Conservation (phyloP, 1,284 basidiomycete genomes). For the Rhodotorula sp. region DNA sequence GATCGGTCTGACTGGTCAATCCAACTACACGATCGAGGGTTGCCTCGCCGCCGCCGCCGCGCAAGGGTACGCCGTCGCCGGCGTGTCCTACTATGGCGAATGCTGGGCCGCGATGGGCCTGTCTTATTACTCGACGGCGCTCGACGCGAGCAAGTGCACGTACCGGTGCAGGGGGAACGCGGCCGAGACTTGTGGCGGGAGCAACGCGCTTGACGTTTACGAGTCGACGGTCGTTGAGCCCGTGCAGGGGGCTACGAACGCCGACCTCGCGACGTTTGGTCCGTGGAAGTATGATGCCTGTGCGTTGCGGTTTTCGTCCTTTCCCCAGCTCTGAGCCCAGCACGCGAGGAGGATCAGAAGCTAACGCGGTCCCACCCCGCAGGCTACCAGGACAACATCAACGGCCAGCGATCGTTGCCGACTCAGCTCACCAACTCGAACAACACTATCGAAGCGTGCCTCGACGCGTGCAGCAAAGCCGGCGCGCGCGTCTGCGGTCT, state of each 20-base stretch:
- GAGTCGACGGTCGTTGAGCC: background rate
- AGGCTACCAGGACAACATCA: slow-evolving; percentile 29
- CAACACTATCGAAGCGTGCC: slow-evolving; percentile 30
- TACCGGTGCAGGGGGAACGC: slow-evolving; percentile 7
- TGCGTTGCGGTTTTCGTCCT: background rate
- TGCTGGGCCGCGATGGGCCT: slow-evolving; percentile 29
- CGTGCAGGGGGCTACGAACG: slow-evolving; percentile 10
- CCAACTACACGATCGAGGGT: slow-evolving; percentile 22
- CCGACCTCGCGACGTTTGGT: slow-evolving; percentile 7
- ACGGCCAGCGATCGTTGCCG: slow-evolving; percentile 23
- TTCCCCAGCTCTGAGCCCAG: too few relatives aligned
- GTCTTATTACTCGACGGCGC: slow-evolving; percentile 3
- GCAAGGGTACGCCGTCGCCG: slow-evolving; percentile 10
- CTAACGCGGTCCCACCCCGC: too few relatives aligned
- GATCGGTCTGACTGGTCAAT: slow-evolving; percentile 2
- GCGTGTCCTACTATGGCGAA: slow-evolving; percentile 30
- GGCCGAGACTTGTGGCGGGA: slow-evolving; percentile 24
- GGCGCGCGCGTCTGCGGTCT: slow-evolving; percentile 19
- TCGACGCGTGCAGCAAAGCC: slow-evolving; percentile 4
- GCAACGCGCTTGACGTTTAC: slow-evolving; percentile 25
- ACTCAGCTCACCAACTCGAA: slow-evolving; percentile 13
- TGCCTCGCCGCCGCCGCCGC: slow-evolving; percentile 15
- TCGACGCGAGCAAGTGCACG: slow-evolving; percentile 9
- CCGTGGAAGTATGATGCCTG: slow-evolving; percentile 25
- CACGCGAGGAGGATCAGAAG: too few relatives aligned